Base-by-base conservation (phyloP, 2,329 filamentous ascomycete species). In the Dryadomyces sulphureus region DNA sequence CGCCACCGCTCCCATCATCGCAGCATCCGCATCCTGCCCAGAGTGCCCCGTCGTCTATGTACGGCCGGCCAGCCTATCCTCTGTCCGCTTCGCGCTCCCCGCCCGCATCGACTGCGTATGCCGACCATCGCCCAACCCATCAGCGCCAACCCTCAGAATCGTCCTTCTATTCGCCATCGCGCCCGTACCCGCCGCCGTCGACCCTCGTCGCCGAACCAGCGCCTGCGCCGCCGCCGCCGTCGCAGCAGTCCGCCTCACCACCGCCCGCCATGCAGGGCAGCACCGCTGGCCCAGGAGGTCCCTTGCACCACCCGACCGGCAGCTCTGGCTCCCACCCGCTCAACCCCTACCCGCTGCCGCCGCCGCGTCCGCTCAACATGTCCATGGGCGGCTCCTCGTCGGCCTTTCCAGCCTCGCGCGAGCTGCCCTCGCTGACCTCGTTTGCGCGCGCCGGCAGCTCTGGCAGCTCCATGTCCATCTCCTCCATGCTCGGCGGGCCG, bases 391-490 rank as follows among this genome's bases (percentile, higher is more conserved):
- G 67, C 2, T 65, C 65, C 3, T 63, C 68, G 1, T 62, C 60
- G 19, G 61, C 68, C 4, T 72, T 72, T 44, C 61, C 66, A 0
- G 62, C 67, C 4, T 62, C 70, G 32, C 73, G 77, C 49, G 69
- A 74, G 47, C 59, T 75, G 14, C 70, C 73, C 1, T 68, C 73
- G 1, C 62, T 78, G 12, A 62, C 65, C 24, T 64, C 70, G 12
- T 59, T 77, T 19, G 58, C 68, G 22, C 65, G 73, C 48, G 62
- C 69, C 4, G 66, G 63, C 21, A 66, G 62, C 46, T 63, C 63
- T 0, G 66, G 68, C 38, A 74, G 71, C 56, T 72, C 70, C 57
- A 78, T 78, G 74, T 77, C 74, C 19, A 77, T 78, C 59, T 75
- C 72, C 1, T 70, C 73, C 6, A 76, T 78, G 72, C 61, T 78